Conservation (phyloP, 2,329 filamentous ascomycete species). For the Rhytidhysteron rufulum region DNA sequence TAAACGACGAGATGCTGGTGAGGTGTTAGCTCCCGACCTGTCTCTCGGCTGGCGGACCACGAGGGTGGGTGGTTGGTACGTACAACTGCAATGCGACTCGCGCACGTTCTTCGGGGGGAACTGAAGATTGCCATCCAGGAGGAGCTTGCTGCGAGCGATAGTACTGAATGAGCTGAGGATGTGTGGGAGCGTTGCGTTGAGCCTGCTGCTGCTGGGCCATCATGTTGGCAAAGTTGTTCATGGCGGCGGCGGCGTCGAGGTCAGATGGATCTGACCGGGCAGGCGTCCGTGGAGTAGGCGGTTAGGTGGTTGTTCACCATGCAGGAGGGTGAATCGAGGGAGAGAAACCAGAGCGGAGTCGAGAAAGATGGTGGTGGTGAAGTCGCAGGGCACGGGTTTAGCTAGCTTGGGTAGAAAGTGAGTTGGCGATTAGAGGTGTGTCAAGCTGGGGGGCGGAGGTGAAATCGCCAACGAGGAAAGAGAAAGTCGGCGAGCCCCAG, state of each 20-base stretch:
- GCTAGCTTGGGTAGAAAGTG: no score
- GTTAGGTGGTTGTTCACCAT: no score
- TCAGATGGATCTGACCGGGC: no score
- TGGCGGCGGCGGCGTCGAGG: no score
- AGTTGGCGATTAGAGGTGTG: not conserved
- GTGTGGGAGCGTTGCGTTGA: not conserved
- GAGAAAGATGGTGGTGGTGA: no score
- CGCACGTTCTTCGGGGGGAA: conserved; percentile 27
- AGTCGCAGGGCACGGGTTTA: no score
- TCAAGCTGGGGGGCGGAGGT: not conserved
- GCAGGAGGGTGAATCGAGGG: no score
- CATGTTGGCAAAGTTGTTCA: conserved; percentile 4
- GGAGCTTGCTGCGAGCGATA: not conserved
- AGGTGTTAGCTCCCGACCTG: no score
- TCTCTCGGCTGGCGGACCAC: no score
- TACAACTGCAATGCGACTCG: conserved; percentile 29
- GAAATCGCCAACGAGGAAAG: not conserved
- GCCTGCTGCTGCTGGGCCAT: not conserved
- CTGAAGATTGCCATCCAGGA: conserved; percentile 26
- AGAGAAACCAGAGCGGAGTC: no score
- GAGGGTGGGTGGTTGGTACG: no score
- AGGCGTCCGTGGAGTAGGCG: no score
- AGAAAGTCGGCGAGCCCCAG: not conserved
- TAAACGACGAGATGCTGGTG: not conserved
- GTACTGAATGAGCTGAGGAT: not conserved